Evolutionary conservation across 225 moss, liverwort and hornwort genomes (phyloP).

Genomic region (Neckera pumila): DNA sequence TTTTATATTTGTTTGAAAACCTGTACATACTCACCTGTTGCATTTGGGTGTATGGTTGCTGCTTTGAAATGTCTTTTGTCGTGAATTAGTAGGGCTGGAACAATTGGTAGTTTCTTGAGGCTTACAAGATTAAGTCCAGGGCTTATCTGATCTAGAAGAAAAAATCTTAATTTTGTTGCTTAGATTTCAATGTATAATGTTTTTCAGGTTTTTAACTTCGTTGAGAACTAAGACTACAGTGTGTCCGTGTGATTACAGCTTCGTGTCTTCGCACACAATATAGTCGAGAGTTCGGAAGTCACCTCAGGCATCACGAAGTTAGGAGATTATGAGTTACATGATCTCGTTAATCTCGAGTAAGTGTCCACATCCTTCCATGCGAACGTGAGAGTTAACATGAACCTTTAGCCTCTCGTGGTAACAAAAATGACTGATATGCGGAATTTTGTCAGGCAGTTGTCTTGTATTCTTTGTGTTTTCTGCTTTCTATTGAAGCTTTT

Average conservation of each 20-base stretch:
- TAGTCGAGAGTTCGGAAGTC: constrained; percentile 95
- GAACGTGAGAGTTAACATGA: not conserved
- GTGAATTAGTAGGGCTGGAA: not conserved
- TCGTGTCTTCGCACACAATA: constrained; percentile 78
- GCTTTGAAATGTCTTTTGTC: not conserved
- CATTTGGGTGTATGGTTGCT: not conserved
- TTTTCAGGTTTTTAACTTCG: not conserved
- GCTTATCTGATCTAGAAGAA: not conserved
- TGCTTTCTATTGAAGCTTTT: not conserved
- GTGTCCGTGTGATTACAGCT: constrained; percentile 32
- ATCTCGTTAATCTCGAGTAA: constrained; percentile 86
- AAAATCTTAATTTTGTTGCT: not conserved
- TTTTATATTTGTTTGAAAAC: not conserved
- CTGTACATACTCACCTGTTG: not conserved
- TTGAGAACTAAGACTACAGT: not conserved
- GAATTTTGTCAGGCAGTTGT: not conserved
- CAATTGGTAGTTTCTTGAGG: not conserved
- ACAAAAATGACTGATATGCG: not conserved
- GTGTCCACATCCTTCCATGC: not conserved
- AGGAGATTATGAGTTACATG: constrained; percentile 96
- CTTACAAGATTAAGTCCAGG: not conserved
- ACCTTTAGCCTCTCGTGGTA: not conserved
- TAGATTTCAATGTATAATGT: not conserved
- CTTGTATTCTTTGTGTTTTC: not conserved
- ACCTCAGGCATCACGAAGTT: constrained; percentile 85